Evolutionary conservation across 2,329 filamentous ascomycete species (phyloP), one percentile per base, ranked within the genome.

Genomic region (Monosporascus sp.): DNA sequence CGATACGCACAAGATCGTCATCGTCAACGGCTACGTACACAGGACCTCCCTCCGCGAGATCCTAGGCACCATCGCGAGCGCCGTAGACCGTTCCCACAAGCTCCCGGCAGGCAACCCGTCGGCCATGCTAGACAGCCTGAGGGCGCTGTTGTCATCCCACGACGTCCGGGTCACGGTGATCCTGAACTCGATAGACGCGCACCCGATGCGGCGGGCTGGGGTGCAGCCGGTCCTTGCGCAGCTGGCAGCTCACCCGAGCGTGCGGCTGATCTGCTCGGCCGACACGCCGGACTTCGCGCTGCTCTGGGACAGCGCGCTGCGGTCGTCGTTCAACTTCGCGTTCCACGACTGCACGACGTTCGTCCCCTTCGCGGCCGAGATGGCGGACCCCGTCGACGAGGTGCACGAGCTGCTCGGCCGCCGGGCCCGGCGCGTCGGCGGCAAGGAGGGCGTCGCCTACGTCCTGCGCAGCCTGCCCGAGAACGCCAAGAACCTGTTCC

Each of bases 341-440:
- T 97, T 95, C 71, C 94, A 99, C 73, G 92, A 99, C 73, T 88
- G 88, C 64, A 97, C 94, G 1, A 97, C 94, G 0, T 97, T 96
- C 66, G 78, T 82, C 1, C 80, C 89, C 1, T 90, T 89, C 62
- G 76, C 79, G 11, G 78, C 80, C 3, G 43, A 22, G 20, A 91
- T 96, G 68, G 74, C 90, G 7, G 90, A 96, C 64, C 85, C 89
- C 2, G 90, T 97, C 3, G 91, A 97, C 67, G 89, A 91, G 57
- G 91, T 97, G 15, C 89, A 96, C 68, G 86, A 89, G 63, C 79
- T 97, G 0, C 81, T 97, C 0, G 91, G 92, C 47, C 84, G 90
- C 51, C 90, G 86, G 62, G 85, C 89, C 22, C 80, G 88, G 50
- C 84, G 90, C 43, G 81, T 93, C 7, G 91, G 90, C 51, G 94